phyloP scores from a whole-genome alignment of 2,329 filamentous ascomycete species.

The Trichoderma koningii region DNA sequence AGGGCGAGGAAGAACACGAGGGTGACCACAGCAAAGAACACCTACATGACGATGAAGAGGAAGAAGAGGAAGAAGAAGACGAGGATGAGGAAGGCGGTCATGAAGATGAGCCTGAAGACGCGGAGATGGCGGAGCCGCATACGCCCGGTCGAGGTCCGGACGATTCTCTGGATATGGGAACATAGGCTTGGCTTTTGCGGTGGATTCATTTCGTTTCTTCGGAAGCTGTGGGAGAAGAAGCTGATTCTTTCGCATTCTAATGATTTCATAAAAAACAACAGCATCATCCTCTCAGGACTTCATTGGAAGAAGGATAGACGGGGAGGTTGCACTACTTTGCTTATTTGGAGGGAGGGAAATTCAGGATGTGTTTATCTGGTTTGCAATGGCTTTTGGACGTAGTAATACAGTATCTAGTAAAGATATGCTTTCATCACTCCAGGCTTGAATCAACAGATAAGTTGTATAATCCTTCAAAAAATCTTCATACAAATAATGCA shows the following conservation, averaged over 20 bases:
- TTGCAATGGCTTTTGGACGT: no score
- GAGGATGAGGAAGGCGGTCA: slow-evolving; percentile 28
- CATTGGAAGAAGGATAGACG: no score
- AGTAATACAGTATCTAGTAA: no score
- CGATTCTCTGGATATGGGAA: slow-evolving; percentile 25
- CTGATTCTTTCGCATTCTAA: background rate
- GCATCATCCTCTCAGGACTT: no score
- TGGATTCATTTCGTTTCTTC: no score
- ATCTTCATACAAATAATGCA: slow-evolving; percentile 1
- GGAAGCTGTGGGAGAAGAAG: no score
- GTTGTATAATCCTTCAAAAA: background rate
- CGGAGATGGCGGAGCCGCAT: slow-evolving; percentile 25
- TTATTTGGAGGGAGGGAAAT: no score
- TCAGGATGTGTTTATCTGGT: no score
- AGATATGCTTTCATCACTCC: no score
- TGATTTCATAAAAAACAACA: no score
- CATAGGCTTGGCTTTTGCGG: background rate
- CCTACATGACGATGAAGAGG: slow-evolving; percentile 32
- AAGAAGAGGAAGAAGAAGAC: slow-evolving; percentile 32
- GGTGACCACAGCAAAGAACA: slow-evolving; percentile 3
- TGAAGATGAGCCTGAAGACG: slow-evolving; percentile 22
- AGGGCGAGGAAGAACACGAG: slow-evolving; percentile 27
- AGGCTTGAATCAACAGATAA: background rate
- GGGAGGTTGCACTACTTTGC: no score
- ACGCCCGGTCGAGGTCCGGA: slow-evolving; percentile 8